Percentiles rank a stretch among this genome's conserved stretches.
Conservation (phyloP, 179 eudicot species). For the Carnegiea gigantea region DNA sequence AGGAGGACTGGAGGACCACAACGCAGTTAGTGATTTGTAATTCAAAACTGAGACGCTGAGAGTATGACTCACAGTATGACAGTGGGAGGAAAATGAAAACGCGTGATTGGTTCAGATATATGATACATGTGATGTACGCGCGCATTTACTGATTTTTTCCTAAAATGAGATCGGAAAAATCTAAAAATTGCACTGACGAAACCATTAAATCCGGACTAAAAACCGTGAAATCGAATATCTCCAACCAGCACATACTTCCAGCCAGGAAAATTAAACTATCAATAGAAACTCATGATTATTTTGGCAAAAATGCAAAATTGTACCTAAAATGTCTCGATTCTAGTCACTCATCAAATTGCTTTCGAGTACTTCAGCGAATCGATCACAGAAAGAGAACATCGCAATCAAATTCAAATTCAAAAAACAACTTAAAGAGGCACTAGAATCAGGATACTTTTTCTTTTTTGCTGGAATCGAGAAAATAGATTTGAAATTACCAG, state of each 20-base stretch:
- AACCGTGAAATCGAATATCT: neutral
- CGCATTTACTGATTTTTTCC: neutral
- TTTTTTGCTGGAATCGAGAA: neutral
- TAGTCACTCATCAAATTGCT: neutral
- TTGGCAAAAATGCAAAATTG: neutral
- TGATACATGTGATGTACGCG: conserved; percentile 7
- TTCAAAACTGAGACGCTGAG: neutral
- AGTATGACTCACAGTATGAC: neutral
- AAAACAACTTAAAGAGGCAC: neutral
- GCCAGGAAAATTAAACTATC: neutral
- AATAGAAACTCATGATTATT: neutral
- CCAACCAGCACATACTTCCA: neutral
- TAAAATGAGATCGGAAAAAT: neutral
- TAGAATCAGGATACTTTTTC: neutral
- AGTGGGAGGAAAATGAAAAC: neutral
- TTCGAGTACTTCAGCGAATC: neutral
- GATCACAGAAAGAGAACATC: neutral
- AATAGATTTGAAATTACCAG: conserved; percentile 45
- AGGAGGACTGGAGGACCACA: conserved; percentile 4
- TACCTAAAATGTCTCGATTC: neutral
- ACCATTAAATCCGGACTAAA: neutral
- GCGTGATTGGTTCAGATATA: conserved; percentile 4
- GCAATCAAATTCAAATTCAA: neutral
- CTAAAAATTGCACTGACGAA: neutral
- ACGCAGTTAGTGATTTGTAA: neutral